Evolutionary conservation across 495 filamentous ascomycete genomes (phyloP), one percentile per base, ranked within the genome.

Genomic region (Chaetomium tenue): DNA sequence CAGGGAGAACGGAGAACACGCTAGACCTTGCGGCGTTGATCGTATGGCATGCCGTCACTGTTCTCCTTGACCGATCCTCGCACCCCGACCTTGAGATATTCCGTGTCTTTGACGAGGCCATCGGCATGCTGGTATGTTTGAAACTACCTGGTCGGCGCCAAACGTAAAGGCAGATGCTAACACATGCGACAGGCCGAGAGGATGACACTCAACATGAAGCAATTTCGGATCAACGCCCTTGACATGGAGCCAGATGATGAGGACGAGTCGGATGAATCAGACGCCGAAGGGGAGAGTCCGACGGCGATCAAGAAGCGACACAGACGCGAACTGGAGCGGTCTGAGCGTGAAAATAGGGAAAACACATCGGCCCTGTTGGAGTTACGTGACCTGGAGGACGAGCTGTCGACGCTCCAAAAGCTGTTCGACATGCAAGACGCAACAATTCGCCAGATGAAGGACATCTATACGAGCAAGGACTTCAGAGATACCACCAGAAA

Each of bases 41-140:
- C 2, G 83, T 84, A 26, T 72, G 84, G 28, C 87, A 89, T 68
- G 85, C 87, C 4, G 81, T 86, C 7, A 87, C 82, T 8, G 86
- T 88, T 3, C 77, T 89, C 16, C 70, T 89, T 0, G 86, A 88
- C 23, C 75, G 78, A 52, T 82, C 83, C 0, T 78, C 83, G 2
- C 82, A 88, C 69, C 79, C 80, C 2, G 84, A 88, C 47, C 69
- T 89, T 1, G 85, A 89, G 63, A 80, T 88, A 1, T 84, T 89
- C 56, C 82, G 86, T 3, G 83, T 89, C 0, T 88, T 89, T 57
- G 87, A 88, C 63, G 86, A 88, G 66, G 87, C 85, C 16, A 84
- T 89, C 25, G 86, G 85, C 2, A 84, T 88, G 26, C 68, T 89
- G 68, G 85, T 87, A 69, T 23, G 70, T 70, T 1, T n/a, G 20